Evolutionary conservation across 805 yeast species (phyloP), one percentile per base, ranked within the genome.

Genomic region (Schwanniomyces occidentalis): DNA sequence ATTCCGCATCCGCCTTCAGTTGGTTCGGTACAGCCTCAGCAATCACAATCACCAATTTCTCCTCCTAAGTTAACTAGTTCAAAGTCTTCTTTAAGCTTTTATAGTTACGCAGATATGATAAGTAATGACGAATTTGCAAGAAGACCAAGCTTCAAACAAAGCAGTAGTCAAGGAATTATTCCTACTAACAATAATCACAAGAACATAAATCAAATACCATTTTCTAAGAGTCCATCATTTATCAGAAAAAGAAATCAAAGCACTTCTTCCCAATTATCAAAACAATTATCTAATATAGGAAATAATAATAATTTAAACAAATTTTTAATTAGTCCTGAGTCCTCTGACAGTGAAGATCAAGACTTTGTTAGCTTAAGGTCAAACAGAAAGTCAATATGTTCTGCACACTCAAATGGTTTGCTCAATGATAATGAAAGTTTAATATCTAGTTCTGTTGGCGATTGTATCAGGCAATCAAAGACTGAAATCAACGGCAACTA

Each of bases 101-200:
- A 78, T 52, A 81, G 89, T 2, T 86, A 83, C 56, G 95, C 91
- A 3, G 95, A 86, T 48, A 74, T 86, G 76, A 72, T 84, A 41
- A 75, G 69, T 44, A 79, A 76, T 47, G 91, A 83, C 56, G 84
- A 81, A 49, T 68, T 58, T 33, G 70, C 77, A 34, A 74, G 85
- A 57, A 73, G 88, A 58, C 89, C 89, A 6, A 72, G 64, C 17
- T 58, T 70, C 45, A 68, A 69, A 38, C 67, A 65, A 29, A 34
- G 34, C 24, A 18, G 14, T 25, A 34, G 35, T 18, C 40, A 42
- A 16, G 37, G 35, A n/a, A 31, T 37, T 27, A 21, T 25, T 15
- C 37, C 37, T 12, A 21, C 30, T 12, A 21, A 15, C 15, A 34
- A 16, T 12, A 15, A n/a, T 8, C 14, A 8, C 14, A 21, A 22